Evolutionary conservation across 441 rosid species (phyloP), one percentile per base, ranked within the genome.

Genomic region (Populus hybrid): DNA sequence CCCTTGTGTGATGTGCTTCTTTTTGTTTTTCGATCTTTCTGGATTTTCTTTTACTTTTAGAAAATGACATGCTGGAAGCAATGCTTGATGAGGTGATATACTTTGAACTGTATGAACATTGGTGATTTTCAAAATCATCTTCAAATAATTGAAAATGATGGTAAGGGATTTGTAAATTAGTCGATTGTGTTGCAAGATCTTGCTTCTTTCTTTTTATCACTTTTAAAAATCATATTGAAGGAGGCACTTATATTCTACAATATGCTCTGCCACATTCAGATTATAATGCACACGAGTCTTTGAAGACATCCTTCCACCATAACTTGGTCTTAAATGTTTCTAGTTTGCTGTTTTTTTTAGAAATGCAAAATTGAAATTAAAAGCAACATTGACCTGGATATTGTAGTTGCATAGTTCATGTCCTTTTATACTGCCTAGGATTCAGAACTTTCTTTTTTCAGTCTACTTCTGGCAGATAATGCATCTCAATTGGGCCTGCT

Each of bases 71-170:
- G 6, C 29, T 28, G 29, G 3, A 28, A 28, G 3, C 29, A 28
- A 28, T 28, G 29, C 29, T 28, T 28, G 29, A 28, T 28, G 29
- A 28, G 29, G 29, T 28, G 29, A 28, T 28, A 3, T 28, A 28
- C 29, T 28, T 28, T 28, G 29, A 28, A 28, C 2, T 65, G 11
- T n/a, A 12, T 73, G 31, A 21, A 59, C 1, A 40, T 24, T 20
- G 77, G 77, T 26, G 26, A 16, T 74, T 65, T 40, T 74, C 64
- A 18, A 18, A n/a, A 12, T 28, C 12, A 66, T 66, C 10, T 66
- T 64, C 38, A 28, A 64, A 64, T 24, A 3, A 8, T 7, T 29
- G 8, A 36, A 12, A 50, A 12, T 63, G 4, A 28, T 35, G 56
- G 18, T 1, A 50, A 50, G 6, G 6, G 6, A 50, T 12, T 50